phyloP scores from a whole-genome alignment of 2,329 filamentous ascomycete genomes.

The Fusarium tuaranense region DNA sequence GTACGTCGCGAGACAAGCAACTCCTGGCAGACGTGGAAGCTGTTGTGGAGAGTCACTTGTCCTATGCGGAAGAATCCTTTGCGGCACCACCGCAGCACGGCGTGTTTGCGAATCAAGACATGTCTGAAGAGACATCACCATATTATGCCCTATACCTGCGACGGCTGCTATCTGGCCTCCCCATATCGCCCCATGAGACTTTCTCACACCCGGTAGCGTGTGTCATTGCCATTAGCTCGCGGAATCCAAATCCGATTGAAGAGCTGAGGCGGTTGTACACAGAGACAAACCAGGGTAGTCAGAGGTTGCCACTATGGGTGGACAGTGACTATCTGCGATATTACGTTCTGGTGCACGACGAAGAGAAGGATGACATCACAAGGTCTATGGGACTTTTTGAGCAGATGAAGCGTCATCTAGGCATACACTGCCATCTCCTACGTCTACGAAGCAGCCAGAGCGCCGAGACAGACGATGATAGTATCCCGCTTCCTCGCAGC shows the following conservation, averaged over 20 bases:
- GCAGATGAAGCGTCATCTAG: conserved; percentile 99
- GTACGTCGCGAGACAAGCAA: conserved; percentile 46
- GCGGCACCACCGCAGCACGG: conserved; percentile 51
- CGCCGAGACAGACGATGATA: conserved; percentile 91
- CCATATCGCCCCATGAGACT: conserved; percentile 87
- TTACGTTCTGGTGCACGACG: conserved; percentile 96
- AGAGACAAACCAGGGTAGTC: conserved; percentile 82
- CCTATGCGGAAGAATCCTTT: conserved; percentile 75
- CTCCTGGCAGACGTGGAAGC: conserved; percentile 77
- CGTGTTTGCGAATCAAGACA: conserved; percentile 53
- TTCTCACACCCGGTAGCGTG: conserved; percentile 95
- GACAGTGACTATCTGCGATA: conserved; percentile 94
- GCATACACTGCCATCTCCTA: conserved; percentile 92
- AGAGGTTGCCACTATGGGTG: conserved; percentile 84
- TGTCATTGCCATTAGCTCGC: conserved; percentile 94
- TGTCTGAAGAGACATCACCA: conserved; percentile 72
- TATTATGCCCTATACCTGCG: conserved; percentile 90
- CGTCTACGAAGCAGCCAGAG: conserved; percentile 87
- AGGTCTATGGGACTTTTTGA: conserved; percentile 93
- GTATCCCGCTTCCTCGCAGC: conserved; percentile 80
- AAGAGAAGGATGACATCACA: conserved; percentile 92
- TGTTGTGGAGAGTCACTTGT: conserved; percentile 82
- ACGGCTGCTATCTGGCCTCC: conserved; percentile 82
- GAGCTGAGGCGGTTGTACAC: conserved; percentile 86
- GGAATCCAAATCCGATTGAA: conserved; percentile 85